phyloP scores from a whole-genome alignment of 768 basidiomycete species.

The Scleroderma bovista region DNA sequence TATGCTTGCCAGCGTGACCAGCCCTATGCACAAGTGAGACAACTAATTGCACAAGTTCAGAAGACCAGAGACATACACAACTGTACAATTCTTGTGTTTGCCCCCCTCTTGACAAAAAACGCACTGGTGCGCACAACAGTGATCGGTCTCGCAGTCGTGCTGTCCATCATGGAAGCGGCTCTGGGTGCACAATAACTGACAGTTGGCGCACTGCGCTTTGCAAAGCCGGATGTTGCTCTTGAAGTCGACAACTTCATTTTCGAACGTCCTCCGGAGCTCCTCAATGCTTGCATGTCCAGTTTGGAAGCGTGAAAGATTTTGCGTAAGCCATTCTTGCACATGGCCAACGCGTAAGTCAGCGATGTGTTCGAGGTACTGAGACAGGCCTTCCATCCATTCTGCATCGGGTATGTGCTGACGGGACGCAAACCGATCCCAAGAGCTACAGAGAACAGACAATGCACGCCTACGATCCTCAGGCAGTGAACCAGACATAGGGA shows the following conservation, averaged over 20 bases:
- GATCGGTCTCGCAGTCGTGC: slow-evolving; percentile 49
- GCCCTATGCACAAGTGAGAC: slow-evolving; percentile 38
- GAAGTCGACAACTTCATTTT: slow-evolving; percentile 40
- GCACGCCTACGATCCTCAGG: slow-evolving; percentile 10
- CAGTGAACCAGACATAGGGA: slow-evolving; percentile 19
- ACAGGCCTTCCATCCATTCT: slow-evolving; percentile 37
- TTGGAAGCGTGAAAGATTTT: slow-evolving; percentile 46
- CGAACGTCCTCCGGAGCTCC: slow-evolving; percentile 39
- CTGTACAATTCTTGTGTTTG: slow-evolving; percentile 35
- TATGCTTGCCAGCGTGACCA: slow-evolving; percentile 51
- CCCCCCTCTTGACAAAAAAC: slow-evolving; percentile 34
- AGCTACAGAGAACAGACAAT: slow-evolving; percentile 9
- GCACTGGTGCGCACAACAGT: slow-evolving; percentile 41
- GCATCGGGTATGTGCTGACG: slow-evolving; percentile 20
- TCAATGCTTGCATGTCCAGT: slow-evolving; percentile 39
- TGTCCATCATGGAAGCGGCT: slow-evolving; percentile 38
- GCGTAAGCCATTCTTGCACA: slow-evolving; percentile 46
- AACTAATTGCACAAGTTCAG: neutral
- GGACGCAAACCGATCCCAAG: slow-evolving; percentile 14
- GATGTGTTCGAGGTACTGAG: slow-evolving; percentile 32
- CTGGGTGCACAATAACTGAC: slow-evolving; percentile 45
- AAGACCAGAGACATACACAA: slow-evolving; percentile 38
- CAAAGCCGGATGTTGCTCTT: slow-evolving; percentile 45
- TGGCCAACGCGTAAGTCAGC: slow-evolving; percentile 40
- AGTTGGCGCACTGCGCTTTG: slow-evolving; percentile 39